Conservation (phyloP, 495 filamentous ascomycete genomes). For the Tirmania nivea region DNA sequence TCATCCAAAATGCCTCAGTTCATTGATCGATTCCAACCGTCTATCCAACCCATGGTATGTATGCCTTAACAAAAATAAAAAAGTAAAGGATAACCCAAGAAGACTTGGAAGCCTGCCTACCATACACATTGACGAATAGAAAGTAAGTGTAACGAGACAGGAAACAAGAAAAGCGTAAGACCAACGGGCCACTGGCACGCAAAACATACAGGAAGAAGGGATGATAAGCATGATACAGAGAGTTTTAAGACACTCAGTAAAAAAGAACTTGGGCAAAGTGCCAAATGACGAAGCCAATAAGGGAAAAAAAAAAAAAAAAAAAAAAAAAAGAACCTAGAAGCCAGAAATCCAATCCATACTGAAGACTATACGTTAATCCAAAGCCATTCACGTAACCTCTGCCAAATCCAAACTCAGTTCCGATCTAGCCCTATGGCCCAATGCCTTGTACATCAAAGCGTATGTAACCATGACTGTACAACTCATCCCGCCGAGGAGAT, state of each 20-base stretch:
- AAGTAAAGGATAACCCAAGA: neutral
- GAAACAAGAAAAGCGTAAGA: neutral
- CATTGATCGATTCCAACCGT: neutral
- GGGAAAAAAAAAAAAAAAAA: conserved; percentile 1
- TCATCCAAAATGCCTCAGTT: neutral
- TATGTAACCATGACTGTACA: too few species aligned
- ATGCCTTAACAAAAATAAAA: neutral
- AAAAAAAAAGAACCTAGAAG: neutral
- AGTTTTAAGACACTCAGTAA: neutral
- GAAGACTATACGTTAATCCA: too few species aligned
- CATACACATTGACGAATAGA: neutral
- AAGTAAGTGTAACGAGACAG: neutral
- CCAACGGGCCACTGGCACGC: too few species aligned
- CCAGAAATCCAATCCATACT: neutral
- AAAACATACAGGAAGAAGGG: too few species aligned
- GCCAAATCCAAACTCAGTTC: too few species aligned
- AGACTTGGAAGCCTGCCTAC: neutral
- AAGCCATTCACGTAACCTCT: too few species aligned
- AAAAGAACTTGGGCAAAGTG: neutral
- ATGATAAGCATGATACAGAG: too few species aligned
- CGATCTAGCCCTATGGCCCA: too few species aligned
- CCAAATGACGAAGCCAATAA: neutral
- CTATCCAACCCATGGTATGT: neutral
- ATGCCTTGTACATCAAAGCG: too few species aligned
- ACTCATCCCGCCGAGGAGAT: too few species aligned